phyloP scores from a whole-genome alignment of 2,329 filamentous ascomycete species.

The Thermothelomyces thermophilus region DNA sequence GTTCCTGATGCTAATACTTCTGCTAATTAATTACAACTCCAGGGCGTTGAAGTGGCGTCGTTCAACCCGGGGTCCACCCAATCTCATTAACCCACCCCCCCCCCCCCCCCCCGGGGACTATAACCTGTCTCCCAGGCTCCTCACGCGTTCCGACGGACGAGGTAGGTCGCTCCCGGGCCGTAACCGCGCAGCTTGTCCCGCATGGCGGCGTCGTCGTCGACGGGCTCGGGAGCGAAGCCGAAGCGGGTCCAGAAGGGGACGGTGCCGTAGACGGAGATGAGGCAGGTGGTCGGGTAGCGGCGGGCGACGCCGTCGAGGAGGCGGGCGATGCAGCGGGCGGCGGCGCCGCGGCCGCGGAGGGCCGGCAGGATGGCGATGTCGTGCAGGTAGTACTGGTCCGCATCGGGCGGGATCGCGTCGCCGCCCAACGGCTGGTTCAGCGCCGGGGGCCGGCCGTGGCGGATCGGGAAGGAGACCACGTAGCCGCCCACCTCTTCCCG shows the following conservation, averaged over 20 bases:
- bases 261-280: slow-evolving; percentile 34
- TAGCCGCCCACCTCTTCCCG: slow-evolving; percentile 27
- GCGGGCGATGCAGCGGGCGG: slow-evolving; percentile 23
- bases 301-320: slow-evolving; percentile 23
- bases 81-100: background rate
- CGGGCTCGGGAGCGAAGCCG: slow-evolving; percentile 27
- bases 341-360: slow-evolving; percentile 27
- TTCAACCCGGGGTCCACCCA: background rate
- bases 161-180: slow-evolving; percentile 30
- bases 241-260: slow-evolving; percentile 30
- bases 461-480: slow-evolving; percentile 33
- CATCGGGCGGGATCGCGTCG: slow-evolving; percentile 23
- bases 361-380: slow-evolving; percentile 30
- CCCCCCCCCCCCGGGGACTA: no score
- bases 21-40: no score
- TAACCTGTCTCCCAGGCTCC: no score
- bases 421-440: slow-evolving; percentile 28
- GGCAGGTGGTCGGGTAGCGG: slow-evolving; percentile 26
- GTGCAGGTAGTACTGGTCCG: slow-evolving; percentile 35
- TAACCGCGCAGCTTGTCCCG: slow-evolving; percentile 29
- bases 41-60: background rate
- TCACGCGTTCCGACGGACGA: slow-evolving; percentile 12
- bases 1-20: background rate
- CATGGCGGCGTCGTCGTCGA: slow-evolving; percentile 22
- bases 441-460: slow-evolving; percentile 26